These are phyloP conservation scores for Barnettozyma pratensis DNA, from an alignment of 805 yeast species.

Conservation along the genomic window DNA sequence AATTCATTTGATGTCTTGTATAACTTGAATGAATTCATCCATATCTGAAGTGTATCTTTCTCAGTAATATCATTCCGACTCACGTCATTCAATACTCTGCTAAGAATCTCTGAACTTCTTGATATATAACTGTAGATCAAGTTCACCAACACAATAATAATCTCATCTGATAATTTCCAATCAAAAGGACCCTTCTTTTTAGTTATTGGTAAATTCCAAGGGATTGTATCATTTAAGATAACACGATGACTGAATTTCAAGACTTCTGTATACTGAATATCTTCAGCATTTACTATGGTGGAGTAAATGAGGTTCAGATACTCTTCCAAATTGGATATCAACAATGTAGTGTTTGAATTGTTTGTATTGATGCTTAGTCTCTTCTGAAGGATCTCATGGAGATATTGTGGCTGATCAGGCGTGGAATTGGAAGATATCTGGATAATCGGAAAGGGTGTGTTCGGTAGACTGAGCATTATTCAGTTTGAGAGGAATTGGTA, in stretches of 20 bases:
- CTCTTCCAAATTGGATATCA: slow-evolving; percentile 9
- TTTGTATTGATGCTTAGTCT: slow-evolving; percentile 3
- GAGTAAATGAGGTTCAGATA: slow-evolving; percentile 8
- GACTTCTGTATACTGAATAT: neutral
- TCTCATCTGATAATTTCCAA: slow-evolving; percentile 21
- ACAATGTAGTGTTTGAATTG: slow-evolving; percentile 1
- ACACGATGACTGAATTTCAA: neutral
- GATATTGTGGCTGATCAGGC: neutral
- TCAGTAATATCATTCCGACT: neutral
- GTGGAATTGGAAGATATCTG: neutral
- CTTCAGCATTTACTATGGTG: neutral
- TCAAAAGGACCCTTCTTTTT: neutral
- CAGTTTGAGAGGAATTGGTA: no score
- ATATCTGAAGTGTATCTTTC: slow-evolving; percentile 7
- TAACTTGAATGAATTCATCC: slow-evolving; percentile 18
- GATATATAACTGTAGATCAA: slow-evolving; percentile 8
- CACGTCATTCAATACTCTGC: neutral
- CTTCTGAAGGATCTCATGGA: slow-evolving; percentile 4
- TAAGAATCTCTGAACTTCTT: slow-evolving; percentile 13
- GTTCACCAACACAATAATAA: slow-evolving; percentile 12
- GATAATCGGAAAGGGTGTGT: slow-evolving; percentile 1
- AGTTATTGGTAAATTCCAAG: slow-evolving; percentile 15
- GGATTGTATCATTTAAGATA: slow-evolving; percentile 2
- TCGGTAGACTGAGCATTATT: slow-evolving; percentile 1
- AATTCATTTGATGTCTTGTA: slow-evolving; percentile 17